phyloP scores from a whole-genome alignment of 495 filamentous ascomycete species.

The Podospora tetraspora region DNA sequence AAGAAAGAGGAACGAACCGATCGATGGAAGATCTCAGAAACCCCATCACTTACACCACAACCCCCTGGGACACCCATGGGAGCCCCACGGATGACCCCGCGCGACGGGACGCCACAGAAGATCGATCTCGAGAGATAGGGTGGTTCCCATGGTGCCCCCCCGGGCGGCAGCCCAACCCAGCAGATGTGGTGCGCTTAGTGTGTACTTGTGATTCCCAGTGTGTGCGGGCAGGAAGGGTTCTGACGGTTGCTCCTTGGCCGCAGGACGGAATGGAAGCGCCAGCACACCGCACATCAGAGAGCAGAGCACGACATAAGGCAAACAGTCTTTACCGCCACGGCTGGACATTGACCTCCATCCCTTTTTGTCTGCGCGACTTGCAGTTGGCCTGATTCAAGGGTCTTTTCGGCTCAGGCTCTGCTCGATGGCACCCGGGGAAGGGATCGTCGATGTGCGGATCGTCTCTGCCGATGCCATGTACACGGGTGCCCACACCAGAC shows the following conservation, averaged over 20 bases:
- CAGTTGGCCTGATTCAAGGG: neutral
- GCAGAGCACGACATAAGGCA: neutral
- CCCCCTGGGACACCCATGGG: neutral
- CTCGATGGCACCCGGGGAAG: neutral
- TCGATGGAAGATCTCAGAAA: neutral
- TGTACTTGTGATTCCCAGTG: neutral
- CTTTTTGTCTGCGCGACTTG: slow-evolving; percentile 13
- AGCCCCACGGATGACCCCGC: neutral
- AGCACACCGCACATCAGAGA: neutral
- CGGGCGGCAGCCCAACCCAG: neutral
- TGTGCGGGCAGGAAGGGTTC: neutral
- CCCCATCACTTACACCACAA: neutral
- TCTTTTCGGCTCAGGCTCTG: neutral
- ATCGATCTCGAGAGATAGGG: neutral
- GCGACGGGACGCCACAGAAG: neutral
- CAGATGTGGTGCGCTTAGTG: neutral
- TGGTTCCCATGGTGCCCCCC: neutral
- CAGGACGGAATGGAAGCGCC: neutral
- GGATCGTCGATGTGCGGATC: slow-evolving; percentile 12
- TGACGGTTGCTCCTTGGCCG: neutral
- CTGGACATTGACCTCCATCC: neutral
- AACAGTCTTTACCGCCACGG: neutral
- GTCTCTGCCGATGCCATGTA: slow-evolving; percentile 1
- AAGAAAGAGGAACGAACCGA: neutral
- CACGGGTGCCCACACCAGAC: neutral